Evolutionary conservation across 805 yeast genomes (phyloP), one percentile per base, ranked within the genome.

Genomic region (Priceomyces melissophilus): DNA sequence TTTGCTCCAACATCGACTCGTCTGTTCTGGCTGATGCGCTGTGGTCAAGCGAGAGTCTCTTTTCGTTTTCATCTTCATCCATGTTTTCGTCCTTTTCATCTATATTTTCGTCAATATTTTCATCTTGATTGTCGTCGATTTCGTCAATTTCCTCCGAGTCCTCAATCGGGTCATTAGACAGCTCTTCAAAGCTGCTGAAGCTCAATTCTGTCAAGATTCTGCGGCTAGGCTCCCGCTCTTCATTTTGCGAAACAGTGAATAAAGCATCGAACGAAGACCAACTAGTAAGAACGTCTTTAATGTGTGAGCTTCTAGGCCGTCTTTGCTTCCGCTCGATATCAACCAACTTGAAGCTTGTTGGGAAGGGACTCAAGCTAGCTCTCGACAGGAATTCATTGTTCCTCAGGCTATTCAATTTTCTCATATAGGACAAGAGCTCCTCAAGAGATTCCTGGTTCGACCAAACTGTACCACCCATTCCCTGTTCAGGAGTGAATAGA

Each of bases 381-480:
- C 12, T 16, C 29, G 28, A 4, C 50, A 20, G 4, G 8, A 20
- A 20, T 8, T 20, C 25, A 8, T 20, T 4, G 8, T 20, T 20
- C 25, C 8, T 20, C 4, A 4, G 25, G 25, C 7, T 46, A 27
- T 52, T 58, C 16, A 65, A 42, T 26, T 53, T 54, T 23, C 55
- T 50, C 2, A 57, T 62, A 45, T 65, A 67, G 3, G 51, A 40
- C 13, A 69, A 43, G 14, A 67, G 52, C 16, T 58, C 64, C 23
- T 57, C 43, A 28, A 65, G 42, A n/a, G 59, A 59, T 8, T 39
- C 15, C 28, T 57, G 61, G 39, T 65, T 65, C 3, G 63, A 42
- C 70, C 71, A 65, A 10, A 38, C 36, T 1, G 67, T 50, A 6
- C 37, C 32, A 1, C 62, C 63, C 16, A 53, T 47, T 1, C 63